These are phyloP conservation scores for Naganishia kalamii DNA, from an alignment of 768 basidiomycete genomes.

Conservation along the genomic window DNA sequence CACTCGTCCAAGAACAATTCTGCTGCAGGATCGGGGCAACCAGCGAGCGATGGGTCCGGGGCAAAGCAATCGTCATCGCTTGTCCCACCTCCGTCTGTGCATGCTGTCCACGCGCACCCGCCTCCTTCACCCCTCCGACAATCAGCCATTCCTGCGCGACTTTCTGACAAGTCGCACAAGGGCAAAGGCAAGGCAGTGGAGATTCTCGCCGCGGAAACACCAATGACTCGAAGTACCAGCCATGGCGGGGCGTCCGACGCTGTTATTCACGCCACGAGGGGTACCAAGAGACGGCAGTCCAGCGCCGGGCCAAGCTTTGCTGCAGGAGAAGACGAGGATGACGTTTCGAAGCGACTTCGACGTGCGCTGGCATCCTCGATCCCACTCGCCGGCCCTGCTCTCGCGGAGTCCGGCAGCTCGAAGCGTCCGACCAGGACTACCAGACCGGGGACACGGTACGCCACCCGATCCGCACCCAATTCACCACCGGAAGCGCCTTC, in stretches of 20 bases:
- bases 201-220: not conserved
- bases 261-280: not conserved
- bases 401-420: not conserved
- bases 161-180: not conserved
- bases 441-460: not conserved
- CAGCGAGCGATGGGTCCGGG: not conserved
- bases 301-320: not conserved
- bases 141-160: constrained; percentile 4
- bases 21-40: not conserved
- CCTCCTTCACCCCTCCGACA: not conserved
- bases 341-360: constrained; percentile 1
- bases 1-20: not conserved
- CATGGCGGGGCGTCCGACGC: not conserved
- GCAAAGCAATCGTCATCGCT: constrained; percentile 1
- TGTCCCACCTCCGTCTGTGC: not conserved
- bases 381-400: not conserved
- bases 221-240: constrained; percentile 2
- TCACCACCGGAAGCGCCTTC: not conserved
- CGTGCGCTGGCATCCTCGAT: not conserved
- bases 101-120: not conserved
- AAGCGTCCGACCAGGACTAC: not conserved
- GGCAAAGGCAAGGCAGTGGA: not conserved
- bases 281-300: not conserved
- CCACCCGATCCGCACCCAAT: constrained; percentile 10
- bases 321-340: not conserved